phyloP scores from a whole-genome alignment of 2,329 filamentous ascomycete genomes.

The Dothistroma septosporum region DNA sequence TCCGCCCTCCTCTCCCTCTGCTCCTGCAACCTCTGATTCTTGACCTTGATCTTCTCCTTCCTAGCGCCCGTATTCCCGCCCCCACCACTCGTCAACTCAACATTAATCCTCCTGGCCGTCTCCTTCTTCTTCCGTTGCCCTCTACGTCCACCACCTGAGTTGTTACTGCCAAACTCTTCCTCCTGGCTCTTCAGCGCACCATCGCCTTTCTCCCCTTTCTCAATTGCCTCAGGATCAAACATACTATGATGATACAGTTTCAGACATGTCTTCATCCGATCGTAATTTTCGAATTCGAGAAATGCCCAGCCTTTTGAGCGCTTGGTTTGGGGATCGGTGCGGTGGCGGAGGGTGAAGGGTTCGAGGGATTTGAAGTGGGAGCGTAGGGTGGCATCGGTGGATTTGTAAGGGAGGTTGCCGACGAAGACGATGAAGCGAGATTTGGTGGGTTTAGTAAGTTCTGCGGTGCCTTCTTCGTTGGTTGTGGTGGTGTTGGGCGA shows the following conservation, averaged over 20 bases:
- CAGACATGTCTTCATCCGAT: conserved; percentile 88
- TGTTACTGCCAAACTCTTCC: conserved; percentile 22
- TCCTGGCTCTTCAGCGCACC: conserved; percentile 10
- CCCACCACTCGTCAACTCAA: conserved; percentile 82
- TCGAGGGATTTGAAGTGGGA: conserved; percentile 74
- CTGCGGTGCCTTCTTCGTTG: neutral
- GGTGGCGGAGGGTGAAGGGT: conserved; percentile 67
- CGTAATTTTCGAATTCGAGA: conserved; percentile 80
- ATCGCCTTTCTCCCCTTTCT: conserved; percentile 15
- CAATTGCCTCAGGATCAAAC: conserved; percentile 52
- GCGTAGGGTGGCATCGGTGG: conserved; percentile 64
- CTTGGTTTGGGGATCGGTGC: conserved; percentile 61
- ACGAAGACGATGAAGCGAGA: conserved; percentile 74
- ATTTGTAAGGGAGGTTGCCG: conserved; percentile 83
- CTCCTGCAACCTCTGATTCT: conserved; percentile 80
- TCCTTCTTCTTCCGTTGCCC: conserved; percentile 38
- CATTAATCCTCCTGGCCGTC: conserved; percentile 73
- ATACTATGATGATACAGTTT: conserved; percentile 83
- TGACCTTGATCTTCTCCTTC: conserved; percentile 71
- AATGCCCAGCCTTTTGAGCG: conserved; percentile 77
- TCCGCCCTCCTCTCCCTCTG: conserved; percentile 55
- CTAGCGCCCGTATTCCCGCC: conserved; percentile 72
- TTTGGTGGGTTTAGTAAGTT: conserved; percentile 36
- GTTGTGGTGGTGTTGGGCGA: conserved; percentile 2
- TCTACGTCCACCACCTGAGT: neutral